Conservation (phyloP, 345 rosid species). For the Aurinia saxatilis region DNA sequence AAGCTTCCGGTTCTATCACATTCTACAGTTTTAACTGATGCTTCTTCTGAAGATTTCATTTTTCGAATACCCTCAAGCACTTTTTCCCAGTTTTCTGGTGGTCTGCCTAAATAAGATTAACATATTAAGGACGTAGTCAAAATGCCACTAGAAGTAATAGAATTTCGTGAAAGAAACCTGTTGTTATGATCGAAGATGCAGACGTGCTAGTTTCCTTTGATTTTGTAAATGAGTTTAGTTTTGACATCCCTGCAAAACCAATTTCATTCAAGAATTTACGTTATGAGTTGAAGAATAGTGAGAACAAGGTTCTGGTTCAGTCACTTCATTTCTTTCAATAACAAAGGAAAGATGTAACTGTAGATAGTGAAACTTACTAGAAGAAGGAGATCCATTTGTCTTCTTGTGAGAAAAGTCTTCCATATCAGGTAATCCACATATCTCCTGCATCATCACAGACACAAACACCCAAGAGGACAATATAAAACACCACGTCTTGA, state of each 20-base stretch:
- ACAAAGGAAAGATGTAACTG: not conserved
- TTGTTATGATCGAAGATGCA: slow-evolving; percentile 11
- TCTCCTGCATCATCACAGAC: slow-evolving; percentile 34
- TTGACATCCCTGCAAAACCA: slow-evolving; percentile 37
- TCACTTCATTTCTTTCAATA: not conserved
- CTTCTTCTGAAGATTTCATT: slow-evolving; percentile 23
- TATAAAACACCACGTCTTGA: not conserved
- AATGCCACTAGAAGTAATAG: not conserved
- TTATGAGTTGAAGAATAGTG: not conserved
- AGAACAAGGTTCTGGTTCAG: not conserved
- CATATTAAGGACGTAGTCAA: not conserved
- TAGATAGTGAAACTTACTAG: slow-evolving; percentile 32
- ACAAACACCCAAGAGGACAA: not conserved
- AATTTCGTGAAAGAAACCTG: slow-evolving; percentile 8
- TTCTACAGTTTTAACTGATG: slow-evolving; percentile 8
- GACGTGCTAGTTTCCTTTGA: slow-evolving; percentile 15
- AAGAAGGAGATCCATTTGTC: slow-evolving; percentile 27
- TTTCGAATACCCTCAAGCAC: slow-evolving; percentile 22
- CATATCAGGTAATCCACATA: slow-evolving; percentile 46
- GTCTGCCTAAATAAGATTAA: slow-evolving; percentile 13
- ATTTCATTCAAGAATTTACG: not conserved
- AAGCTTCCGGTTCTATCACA: slow-evolving; percentile 30
- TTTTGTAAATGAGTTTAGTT: slow-evolving; percentile 16
- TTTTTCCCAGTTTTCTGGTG: slow-evolving; percentile 29
- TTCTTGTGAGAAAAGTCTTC: slow-evolving; percentile 62